Conservation (phyloP, 139 green algal genomes). For the Parachlorella kessleri region DNA sequence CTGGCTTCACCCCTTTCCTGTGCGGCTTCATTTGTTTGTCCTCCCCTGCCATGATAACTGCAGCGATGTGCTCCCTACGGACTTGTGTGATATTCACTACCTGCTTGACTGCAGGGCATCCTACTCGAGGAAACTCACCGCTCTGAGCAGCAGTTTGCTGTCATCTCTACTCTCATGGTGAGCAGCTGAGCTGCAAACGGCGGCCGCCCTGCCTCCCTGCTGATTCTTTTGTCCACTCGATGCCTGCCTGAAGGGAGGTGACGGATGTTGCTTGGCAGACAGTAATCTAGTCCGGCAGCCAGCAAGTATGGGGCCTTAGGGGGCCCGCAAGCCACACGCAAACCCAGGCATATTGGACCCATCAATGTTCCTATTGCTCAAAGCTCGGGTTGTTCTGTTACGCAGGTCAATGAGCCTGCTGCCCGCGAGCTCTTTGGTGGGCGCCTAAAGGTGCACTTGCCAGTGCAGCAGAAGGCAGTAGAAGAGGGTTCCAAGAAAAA, state of each 20-base stretch:
- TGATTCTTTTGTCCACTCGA: background rate
- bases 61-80: no score
- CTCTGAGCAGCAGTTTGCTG: conserved; percentile 22
- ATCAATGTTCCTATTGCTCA: background rate
- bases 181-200: no score
- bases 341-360: background rate
- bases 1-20: no score
- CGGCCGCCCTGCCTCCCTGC: no score
- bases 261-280: background rate
- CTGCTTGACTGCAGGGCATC: conserved; percentile 26
- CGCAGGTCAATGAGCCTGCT: conserved; percentile 17
- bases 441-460: conserved; percentile 14
- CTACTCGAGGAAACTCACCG: conserved; percentile 57
- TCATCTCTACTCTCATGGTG: conserved; percentile 19
- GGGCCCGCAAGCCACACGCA: background rate
- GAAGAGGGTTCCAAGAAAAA: background rate
- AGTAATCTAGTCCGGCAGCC: background rate
- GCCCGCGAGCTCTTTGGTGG: background rate
- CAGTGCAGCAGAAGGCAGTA: conserved; percentile 2
- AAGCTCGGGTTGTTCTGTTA: background rate
- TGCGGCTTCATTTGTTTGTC: no score
- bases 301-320: background rate
- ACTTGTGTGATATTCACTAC: no score
- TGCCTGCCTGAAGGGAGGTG: background rate
- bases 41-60: no score